Evolutionary conservation across 192 early-diverging fungal species (phyloP), one percentile per base, ranked within the genome.

Genomic region (Umbelopsis ramanniana): DNA sequence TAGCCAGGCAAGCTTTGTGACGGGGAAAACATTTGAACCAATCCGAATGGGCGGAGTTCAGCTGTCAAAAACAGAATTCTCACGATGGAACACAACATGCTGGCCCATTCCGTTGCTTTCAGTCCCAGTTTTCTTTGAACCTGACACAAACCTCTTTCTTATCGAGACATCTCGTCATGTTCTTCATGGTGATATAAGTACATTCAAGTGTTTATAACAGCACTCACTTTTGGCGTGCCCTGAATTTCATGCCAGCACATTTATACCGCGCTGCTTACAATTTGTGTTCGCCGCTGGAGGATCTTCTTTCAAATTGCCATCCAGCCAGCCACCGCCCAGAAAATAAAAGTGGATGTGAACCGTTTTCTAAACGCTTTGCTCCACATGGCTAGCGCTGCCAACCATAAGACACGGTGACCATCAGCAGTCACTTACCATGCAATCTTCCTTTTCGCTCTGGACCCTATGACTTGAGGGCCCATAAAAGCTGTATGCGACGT

Each of bases 11-110:
- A 29, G 26, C 29, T 37, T 63, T 63, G 57, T 63, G 57, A 63
- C 57, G 33, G 57, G 57, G 57, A 63, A 50, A 50, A n/a, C 33
- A 35, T 17, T 11, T 63, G 57, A 37, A 63, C 57, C 57, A 63
- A 63, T 63, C 57, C 57, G 57, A 33, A 37, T 63, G 57, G 57
- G 26, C 57, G 57, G 57, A 63, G 57, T 63, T 63, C 57, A 63
- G 57, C 57, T 63, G 57, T 63, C 57, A 63, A 63, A 50, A 17
- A 37, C 26, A 29, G 57, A 63, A 63, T 63, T 63, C 57, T 63
- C 57, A 63, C 57, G 57, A 63, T 63, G 48, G 48, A 3, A 3
- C 22, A 5, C 22, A 54, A 10, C 53, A 23, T 9, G 53, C 23
- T 26, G 22, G 23, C 22, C 19, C 21, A 52, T 29, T 29, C 53